These are phyloP conservation scores for Yamadazyma friedrichii DNA, from an alignment of 1,139 yeast species.

Conservation along the genomic window DNA sequence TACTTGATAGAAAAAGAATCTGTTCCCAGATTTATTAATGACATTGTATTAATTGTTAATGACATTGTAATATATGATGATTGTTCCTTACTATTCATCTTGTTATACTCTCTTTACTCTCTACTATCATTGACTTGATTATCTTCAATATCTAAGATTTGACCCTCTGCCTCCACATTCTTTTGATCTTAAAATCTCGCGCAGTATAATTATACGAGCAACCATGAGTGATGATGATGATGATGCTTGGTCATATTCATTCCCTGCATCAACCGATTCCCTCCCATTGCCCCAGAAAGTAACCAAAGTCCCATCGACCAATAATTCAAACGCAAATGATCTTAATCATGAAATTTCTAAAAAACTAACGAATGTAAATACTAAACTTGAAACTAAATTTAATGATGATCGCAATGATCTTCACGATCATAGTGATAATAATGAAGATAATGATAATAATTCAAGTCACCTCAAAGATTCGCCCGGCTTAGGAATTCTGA, in stretches of 20 bases:
- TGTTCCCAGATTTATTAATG: neutral
- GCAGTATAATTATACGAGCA: constrained; percentile 6
- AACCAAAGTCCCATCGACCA: neutral
- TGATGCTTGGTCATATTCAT: constrained; percentile 47
- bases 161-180: no score
- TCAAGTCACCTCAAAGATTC: neutral
- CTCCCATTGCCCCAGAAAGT: constrained; percentile 8
- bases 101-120: neutral
- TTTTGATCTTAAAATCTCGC: no score
- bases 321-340: neutral
- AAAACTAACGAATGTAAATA: neutral
- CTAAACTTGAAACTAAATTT: neutral
- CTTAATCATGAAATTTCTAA: neutral
- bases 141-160: no score
- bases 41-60: neutral
- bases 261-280: constrained; percentile 41
- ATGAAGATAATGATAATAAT: neutral
- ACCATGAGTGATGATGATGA: constrained; percentile 19
- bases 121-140: no score
- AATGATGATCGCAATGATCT: neutral
- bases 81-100: neutral
- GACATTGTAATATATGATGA: constrained; percentile 3
- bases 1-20: no score
- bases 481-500: no score
- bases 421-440: neutral